Evolutionary conservation across 805 yeast genomes (phyloP).

Genomic region (Wickerhamiella spandovensis): DNA sequence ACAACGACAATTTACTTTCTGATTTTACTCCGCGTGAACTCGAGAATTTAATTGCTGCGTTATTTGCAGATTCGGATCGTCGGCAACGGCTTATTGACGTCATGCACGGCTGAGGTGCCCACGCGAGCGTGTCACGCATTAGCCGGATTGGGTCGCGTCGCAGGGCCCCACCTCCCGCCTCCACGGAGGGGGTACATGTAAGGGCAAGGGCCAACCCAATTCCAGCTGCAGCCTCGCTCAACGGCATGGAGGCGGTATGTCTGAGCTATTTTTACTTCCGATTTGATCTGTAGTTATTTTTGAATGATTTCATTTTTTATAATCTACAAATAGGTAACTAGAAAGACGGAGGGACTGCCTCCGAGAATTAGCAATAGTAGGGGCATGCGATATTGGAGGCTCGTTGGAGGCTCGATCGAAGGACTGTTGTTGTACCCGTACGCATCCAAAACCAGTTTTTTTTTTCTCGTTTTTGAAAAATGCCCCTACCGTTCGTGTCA

Average conservation of each 20-base stretch:
- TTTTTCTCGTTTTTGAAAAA: not conserved
- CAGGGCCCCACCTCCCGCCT: not conserved
- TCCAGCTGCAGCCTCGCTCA: too few relatives aligned
- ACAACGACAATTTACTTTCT: conserved; percentile 18
- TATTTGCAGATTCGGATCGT: conserved; percentile 24
- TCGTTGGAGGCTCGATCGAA: not conserved
- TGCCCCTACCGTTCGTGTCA: too few relatives aligned
- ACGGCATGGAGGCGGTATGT: too few relatives aligned
- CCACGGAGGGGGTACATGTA: too few relatives aligned
- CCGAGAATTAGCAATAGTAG: not conserved
- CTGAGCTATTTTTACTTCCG: not conserved
- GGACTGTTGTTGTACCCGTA: not conserved
- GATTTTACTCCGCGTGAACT: conserved; percentile 25
- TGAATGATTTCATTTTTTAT: too few relatives aligned
- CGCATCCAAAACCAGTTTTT: not conserved
- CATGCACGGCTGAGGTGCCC: not conserved
- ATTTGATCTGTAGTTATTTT: not conserved
- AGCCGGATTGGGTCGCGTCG: not conserved
- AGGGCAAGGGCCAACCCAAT: not conserved
- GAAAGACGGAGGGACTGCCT: not conserved
- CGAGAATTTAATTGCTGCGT: conserved; percentile 19
- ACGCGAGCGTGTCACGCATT: not conserved
- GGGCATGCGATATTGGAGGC: not conserved
- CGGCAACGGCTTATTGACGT: conserved; percentile 18
- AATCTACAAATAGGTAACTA: not conserved